Conservation (phyloP, 1,284 basidiomycete genomes). For the Cutaneotrichosporon dermatis region DNA sequence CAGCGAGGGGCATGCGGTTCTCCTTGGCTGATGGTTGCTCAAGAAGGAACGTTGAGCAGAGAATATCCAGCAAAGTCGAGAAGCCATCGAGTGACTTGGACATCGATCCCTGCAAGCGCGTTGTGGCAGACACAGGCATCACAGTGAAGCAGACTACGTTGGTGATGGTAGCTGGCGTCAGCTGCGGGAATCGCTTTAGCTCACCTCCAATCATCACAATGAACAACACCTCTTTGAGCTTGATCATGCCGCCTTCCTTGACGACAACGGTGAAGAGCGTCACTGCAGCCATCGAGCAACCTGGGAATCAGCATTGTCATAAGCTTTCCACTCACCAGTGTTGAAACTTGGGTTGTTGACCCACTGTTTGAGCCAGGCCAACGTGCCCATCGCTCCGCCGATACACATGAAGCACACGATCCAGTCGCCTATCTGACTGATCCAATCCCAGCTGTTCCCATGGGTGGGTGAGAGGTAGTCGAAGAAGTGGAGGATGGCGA, state of each 20-base stretch:
- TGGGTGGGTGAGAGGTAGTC: slow-evolving; percentile 52
- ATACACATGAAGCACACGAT: slow-evolving; percentile 69
- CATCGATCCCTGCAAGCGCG: slow-evolving; percentile 74
- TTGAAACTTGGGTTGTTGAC: slow-evolving; percentile 86
- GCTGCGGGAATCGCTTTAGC: slow-evolving; percentile 8
- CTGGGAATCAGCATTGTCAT: slow-evolving; percentile 47
- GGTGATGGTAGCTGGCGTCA: slow-evolving; percentile 57
- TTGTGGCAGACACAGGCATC: slow-evolving; percentile 79
- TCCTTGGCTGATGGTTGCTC: slow-evolving; percentile 51
- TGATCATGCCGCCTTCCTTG: slow-evolving; percentile 79
- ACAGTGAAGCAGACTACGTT: slow-evolving; percentile 77
- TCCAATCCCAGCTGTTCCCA: slow-evolving; percentile 38
- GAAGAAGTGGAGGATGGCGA: slow-evolving; percentile 72
- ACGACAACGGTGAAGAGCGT: slow-evolving; percentile 81
- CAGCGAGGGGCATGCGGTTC: slow-evolving; percentile 58
- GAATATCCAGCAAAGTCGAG: slow-evolving; percentile 70
- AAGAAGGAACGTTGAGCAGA: slow-evolving; percentile 77
- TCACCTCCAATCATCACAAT: slow-evolving; percentile 68
- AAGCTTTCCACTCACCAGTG: slow-evolving; percentile 56
- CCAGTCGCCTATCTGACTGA: slow-evolving; percentile 46
- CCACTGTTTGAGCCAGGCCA: slow-evolving; percentile 75
- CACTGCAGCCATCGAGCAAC: slow-evolving; percentile 85
- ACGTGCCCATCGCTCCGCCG: slow-evolving; percentile 69
- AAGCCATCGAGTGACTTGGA: slow-evolving; percentile 80
- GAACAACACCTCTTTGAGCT: slow-evolving; percentile 66